phyloP scores from a whole-genome alignment of 257 asterid genomes.

The Solanum rostratum region DNA sequence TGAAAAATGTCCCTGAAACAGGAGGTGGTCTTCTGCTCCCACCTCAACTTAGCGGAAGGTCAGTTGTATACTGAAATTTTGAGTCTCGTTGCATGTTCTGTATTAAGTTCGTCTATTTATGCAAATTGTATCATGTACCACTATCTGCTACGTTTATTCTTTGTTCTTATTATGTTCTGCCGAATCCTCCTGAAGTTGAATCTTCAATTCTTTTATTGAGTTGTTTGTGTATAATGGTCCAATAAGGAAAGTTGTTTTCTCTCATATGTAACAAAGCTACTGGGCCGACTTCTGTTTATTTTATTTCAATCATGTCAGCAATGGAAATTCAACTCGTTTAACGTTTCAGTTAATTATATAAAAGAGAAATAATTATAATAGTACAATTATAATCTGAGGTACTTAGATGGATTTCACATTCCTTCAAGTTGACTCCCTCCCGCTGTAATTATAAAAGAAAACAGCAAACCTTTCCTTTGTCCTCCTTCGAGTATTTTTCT shows the following conservation, averaged over 20 bases:
- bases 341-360: background rate
- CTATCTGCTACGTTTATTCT: background rate
- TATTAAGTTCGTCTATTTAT: background rate
- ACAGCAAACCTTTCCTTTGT: background rate
- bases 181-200: background rate
- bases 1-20: constrained; percentile 58
- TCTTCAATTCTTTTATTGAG: background rate
- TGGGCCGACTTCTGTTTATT: background rate
- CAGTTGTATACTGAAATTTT: background rate
- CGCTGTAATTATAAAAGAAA: background rate
- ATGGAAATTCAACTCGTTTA: background rate
- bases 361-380: background rate
- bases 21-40: constrained; percentile 53
- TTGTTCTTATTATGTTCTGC: background rate
- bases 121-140: background rate
- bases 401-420: background rate
- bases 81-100: background rate
- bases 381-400: background rate
- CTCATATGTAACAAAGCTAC: background rate
- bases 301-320: background rate
- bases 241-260: background rate
- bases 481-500: background rate
- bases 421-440: background rate
- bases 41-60: constrained; percentile 90
- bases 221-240: background rate